Percentiles rank a stretch among this genome's conserved stretches.
Conservation (phyloP, 2,329 filamentous ascomycete genomes). For the Cercospora zeina region DNA sequence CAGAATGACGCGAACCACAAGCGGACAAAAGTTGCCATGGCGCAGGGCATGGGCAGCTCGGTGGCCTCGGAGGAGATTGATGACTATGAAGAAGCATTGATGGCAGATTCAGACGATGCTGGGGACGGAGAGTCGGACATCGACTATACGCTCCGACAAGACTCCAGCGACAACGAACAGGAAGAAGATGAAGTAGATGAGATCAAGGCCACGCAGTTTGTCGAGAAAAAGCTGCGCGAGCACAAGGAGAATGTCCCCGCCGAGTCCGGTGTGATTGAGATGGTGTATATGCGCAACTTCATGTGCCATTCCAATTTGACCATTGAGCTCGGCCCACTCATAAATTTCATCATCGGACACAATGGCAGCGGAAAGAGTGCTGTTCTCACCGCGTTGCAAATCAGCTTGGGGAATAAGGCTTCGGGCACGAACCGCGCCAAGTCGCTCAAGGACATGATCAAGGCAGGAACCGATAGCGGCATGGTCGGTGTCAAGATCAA, state of each 20-base stretch:
- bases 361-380: constrained; percentile 98
- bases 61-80: constrained; percentile 36
- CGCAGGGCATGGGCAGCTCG: constrained; percentile 34
- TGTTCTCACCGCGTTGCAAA: constrained; percentile 84
- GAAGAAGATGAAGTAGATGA: constrained; percentile 37
- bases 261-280: constrained; percentile 83
- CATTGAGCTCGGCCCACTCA: constrained; percentile 83
- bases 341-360: constrained; percentile 97
- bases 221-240: constrained; percentile 35
- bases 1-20: constrained; percentile 30
- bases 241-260: constrained; percentile 67
- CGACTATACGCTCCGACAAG: constrained; percentile 25
- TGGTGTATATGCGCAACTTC: constrained; percentile 85
- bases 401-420: constrained; percentile 94
- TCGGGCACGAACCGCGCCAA: constrained; percentile 89
- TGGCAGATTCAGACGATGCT: constrained; percentile 7
- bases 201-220: constrained; percentile 36
- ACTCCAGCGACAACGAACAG: constrained; percentile 30
- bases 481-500: constrained; percentile 83
- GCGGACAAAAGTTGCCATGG: constrained; percentile 36
- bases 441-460: constrained; percentile 86
- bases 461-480: constrained; percentile 75
- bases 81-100: constrained; percentile 32
- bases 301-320: constrained; percentile 89
- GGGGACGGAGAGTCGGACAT: constrained; percentile 26